Conservation (phyloP, 208 protist species). For the Novymonas esmeraldas region DNA sequence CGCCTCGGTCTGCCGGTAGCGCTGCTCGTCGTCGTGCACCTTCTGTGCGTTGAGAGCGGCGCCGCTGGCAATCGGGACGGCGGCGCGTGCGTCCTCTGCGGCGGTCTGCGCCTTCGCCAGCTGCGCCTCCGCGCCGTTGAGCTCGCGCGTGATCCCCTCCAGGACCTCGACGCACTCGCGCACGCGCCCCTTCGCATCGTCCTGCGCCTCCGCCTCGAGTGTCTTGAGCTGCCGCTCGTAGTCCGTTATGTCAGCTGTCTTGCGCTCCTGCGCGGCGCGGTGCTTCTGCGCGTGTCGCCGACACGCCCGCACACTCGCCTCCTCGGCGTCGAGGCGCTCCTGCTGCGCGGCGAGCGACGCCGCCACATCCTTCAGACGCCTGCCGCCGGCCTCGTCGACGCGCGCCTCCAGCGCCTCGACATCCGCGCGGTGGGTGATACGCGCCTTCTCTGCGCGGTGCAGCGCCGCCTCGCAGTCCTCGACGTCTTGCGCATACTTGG, state of each 20-base stretch:
- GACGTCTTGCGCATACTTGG: constrained; percentile 31
- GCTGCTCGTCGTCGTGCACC: constrained; percentile 78
- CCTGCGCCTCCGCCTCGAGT: constrained; percentile 67
- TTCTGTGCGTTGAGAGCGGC: constrained; percentile 71
- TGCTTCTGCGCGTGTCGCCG: constrained; percentile 67
- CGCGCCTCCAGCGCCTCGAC: constrained; percentile 69
- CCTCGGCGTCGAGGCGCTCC: constrained; percentile 73
- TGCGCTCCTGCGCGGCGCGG: constrained; percentile 76
- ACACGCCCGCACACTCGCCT: constrained; percentile 69
- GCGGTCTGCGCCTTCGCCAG: constrained; percentile 59
- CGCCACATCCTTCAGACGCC: constrained; percentile 68
- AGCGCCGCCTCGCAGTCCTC: constrained; percentile 32
- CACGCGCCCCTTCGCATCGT: constrained; percentile 60
- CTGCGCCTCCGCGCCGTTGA: constrained; percentile 58
- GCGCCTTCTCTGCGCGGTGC: constrained; percentile 51
- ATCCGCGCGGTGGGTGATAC: constrained; percentile 40
- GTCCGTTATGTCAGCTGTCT: constrained; percentile 60
- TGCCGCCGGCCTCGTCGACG: constrained; percentile 78
- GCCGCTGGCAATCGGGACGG: constrained; percentile 62
- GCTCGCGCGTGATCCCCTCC: constrained; percentile 51
- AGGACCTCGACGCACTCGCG: constrained; percentile 42
- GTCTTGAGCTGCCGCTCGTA: constrained; percentile 54
- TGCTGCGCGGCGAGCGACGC: constrained; percentile 55
- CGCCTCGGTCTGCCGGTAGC: constrained; percentile 77
- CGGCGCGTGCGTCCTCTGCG: constrained; percentile 57